phyloP scores from a whole-genome alignment of 2,329 filamentous ascomycete species.

The Colletotrichum shisoi region DNA sequence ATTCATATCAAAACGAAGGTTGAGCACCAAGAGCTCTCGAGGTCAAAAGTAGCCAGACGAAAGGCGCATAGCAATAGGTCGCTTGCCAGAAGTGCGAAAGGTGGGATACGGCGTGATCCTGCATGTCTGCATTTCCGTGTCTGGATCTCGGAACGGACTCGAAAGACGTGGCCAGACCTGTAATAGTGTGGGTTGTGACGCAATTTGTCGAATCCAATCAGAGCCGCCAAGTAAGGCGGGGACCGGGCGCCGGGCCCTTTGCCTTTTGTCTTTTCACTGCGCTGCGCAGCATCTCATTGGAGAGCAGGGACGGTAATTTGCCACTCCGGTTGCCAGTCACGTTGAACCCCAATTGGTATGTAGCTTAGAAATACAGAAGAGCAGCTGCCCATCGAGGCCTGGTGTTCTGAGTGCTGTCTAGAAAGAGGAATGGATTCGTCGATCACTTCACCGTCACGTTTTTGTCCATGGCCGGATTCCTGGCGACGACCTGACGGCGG shows the following conservation, averaged over 20 bases:
- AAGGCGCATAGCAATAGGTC: background rate
- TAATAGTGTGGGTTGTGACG: slow-evolving; percentile 35
- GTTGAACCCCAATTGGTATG: slow-evolving; percentile 1
- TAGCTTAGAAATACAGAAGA: slow-evolving; percentile 34
- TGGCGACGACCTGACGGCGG: slow-evolving; percentile 26
- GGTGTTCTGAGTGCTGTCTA: background rate
- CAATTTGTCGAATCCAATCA: slow-evolving; percentile 33
- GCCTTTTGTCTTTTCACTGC: slow-evolving; percentile 13
- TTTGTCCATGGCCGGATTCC: slow-evolving; percentile 30
- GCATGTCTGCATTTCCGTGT: background rate
- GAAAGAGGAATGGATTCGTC: slow-evolving; percentile 23
- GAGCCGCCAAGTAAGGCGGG: slow-evolving; percentile 25
- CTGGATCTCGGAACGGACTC: slow-evolving; percentile 7
- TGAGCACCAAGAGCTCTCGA: background rate
- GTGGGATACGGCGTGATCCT: background rate
- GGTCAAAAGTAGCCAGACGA: background rate
- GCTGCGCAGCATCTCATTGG: slow-evolving; percentile 26
- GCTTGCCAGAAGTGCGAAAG: too few relatives aligned
- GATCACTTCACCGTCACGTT: slow-evolving; percentile 36
- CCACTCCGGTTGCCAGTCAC: slow-evolving; percentile 10
- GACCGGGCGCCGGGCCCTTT: slow-evolving; percentile 25
- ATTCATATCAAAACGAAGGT: background rate
- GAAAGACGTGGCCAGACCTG: slow-evolving; percentile 20
- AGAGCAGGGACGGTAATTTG: slow-evolving; percentile 24
- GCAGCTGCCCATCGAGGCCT: slow-evolving; percentile 5